A percentile compares a stretch with the other conserved stretches of the same genome.
Evolutionary conservation across 2,329 filamentous ascomycete genomes (phyloP).

Genomic region (Venturia carpophila): DNA sequence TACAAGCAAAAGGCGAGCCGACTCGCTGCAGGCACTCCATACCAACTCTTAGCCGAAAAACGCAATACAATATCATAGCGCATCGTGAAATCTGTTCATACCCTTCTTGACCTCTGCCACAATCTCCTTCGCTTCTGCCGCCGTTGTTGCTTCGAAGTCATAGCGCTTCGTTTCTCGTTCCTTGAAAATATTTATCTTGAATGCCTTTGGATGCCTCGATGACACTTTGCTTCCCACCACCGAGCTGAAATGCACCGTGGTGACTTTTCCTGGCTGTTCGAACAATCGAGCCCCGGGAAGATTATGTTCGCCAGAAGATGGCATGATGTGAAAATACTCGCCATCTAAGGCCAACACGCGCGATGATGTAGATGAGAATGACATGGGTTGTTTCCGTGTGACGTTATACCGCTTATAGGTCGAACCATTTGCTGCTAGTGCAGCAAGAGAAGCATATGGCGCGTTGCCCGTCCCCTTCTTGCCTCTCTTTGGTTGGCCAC

Average conservation of each 20-base stretch:
- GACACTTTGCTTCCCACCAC: conserved; percentile 77
- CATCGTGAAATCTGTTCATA: conserved; percentile 39
- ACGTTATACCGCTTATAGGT: conserved; percentile 70
- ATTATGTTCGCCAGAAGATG: conserved; percentile 28
- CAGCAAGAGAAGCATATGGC: conserved; percentile 51
- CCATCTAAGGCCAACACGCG: conserved; percentile 72
- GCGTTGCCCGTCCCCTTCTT: conserved; percentile 48
- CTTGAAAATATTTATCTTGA: conserved; percentile 71
- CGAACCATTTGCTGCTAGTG: conserved; percentile 31
- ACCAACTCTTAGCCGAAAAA: not conserved
- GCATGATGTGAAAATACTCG: conserved; percentile 81
- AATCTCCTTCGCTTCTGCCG: conserved; percentile 68
- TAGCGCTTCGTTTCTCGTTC: conserved; percentile 72
- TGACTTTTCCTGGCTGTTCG: conserved; percentile 60
- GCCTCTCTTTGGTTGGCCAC: conserved; percentile 39
- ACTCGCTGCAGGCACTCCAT: not conserved
- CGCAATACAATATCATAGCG: not conserved
- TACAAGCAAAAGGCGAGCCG: not conserved
- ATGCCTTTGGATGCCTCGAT: conserved; percentile 70
- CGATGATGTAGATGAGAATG: conserved; percentile 67
- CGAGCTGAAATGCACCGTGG: conserved; percentile 73
- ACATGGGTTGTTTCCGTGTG: conserved; percentile 74
- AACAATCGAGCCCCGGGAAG: conserved; percentile 50
- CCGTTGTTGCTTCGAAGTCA: conserved; percentile 71
- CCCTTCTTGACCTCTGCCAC: conserved; percentile 71